phyloP scores from a whole-genome alignment of 306 rosid genomes.

The Malus asiatica region DNA sequence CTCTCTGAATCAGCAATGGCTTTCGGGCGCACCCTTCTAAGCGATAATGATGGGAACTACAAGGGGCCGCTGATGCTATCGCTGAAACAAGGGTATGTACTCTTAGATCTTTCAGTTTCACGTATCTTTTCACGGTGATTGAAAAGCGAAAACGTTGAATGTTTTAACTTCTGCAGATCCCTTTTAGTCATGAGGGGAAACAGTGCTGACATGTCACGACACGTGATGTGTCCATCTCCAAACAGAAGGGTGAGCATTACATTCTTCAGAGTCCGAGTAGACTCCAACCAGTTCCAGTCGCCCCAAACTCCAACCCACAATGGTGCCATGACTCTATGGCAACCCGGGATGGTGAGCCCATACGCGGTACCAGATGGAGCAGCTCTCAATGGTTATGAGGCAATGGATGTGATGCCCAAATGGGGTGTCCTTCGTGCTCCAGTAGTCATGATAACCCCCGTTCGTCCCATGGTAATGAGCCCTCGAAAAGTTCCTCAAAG shows the following conservation, averaged over 20 bases:
- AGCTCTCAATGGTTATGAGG: constrained; percentile 43
- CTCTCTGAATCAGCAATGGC: constrained; percentile 93
- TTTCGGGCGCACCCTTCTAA: constrained; percentile 73
- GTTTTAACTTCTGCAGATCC: constrained; percentile 42
- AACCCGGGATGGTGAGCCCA: constrained; percentile 47
- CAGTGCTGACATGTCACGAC: constrained; percentile 95
- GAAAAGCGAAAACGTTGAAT: neutral
- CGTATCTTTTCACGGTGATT: neutral
- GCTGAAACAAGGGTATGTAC: constrained; percentile 74
- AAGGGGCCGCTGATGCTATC: constrained; percentile 91
- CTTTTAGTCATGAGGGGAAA: constrained; percentile 95
- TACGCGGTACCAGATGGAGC: constrained; percentile 56
- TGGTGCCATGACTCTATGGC: constrained; percentile 60
- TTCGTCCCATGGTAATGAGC: constrained; percentile 54
- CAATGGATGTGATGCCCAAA: constrained; percentile 60
- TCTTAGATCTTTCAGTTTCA: constrained; percentile 13
- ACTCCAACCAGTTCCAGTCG: constrained; percentile 56
- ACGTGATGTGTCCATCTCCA: constrained; percentile 91
- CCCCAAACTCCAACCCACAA: constrained; percentile 38
- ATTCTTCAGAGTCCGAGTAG: constrained; percentile 71
- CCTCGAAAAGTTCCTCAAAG: constrained; percentile 51
- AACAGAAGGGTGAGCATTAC: constrained; percentile 70
- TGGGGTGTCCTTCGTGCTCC: constrained; percentile 80
- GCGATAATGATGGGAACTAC: constrained; percentile 90
- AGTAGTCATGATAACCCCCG: constrained; percentile 68